Evolutionary conservation across 2,329 filamentous ascomycete species (phyloP), one percentile per base, ranked within the genome.

Genomic region (Colletotrichum tamarilloi): DNA sequence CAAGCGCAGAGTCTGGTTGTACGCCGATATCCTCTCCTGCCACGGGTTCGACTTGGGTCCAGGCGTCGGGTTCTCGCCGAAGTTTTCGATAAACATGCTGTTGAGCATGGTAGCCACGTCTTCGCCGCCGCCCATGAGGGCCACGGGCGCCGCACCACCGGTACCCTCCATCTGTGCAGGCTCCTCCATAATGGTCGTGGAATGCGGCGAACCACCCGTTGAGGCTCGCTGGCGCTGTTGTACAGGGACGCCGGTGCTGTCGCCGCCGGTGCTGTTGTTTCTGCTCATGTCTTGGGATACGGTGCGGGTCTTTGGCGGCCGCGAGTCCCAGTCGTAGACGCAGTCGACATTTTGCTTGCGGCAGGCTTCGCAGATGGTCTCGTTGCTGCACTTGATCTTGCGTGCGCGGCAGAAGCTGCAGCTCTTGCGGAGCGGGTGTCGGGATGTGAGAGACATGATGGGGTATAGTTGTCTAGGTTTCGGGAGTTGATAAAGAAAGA

Each of bases 301-400:
- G 53, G 79, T 76, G 12, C 80, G 77, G 22, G 74, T 66, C 74
- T 81, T 82, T 56, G 77, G 72, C 26, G 80, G 77, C 7, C 78
- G 75, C 7, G 80, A 77, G 65, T 83, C 81, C 68, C 82, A 82
- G 74, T 82, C 81, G 76, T 82, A 82, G 75, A 83, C 82, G 74
- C 81, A 82, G 74, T 83, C 81, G 60, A 79, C 80, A 11, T 80
- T 81, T 67, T 82, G 81, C 52, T 79, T 78, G 53, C 81, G 79
- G 58, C 81, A 82, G 30, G 81, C 81, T 68, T 82, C 80, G 76
- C 81, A 83, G 49, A 82, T 83, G 32, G 79, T 79, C 58, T 81
- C 81, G 74, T 82, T 82, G 66, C 80, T 82, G 73, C 81, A 83
- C 66, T 82, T 83, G 76, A 83, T 82, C 76, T 83, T 83, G 19